Percentiles rank a stretch among this genome's conserved stretches.
Evolutionary conservation across 1,139 yeast species (phyloP).

Genomic region (Hyphopichia wangnamkhiaoensis): DNA sequence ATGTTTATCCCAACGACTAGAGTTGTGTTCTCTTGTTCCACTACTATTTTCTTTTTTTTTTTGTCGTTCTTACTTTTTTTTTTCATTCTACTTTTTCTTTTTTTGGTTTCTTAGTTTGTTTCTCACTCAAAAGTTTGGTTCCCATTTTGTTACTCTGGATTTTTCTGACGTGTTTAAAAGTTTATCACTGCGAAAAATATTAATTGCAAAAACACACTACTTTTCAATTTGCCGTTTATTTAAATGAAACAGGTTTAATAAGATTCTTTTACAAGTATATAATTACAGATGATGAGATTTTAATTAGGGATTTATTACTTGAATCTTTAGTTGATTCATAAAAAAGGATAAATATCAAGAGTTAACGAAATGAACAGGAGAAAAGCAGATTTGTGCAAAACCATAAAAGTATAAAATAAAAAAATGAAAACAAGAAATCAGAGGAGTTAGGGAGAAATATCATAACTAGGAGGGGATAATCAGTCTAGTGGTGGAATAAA

Average conservation of each 20-base stretch:
- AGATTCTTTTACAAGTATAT: no score
- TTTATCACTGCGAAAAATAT: background rate
- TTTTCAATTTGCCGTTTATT: background rate
- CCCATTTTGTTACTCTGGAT: no score
- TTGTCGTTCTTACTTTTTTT: no score
- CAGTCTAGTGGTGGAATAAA: conserved; percentile 83
- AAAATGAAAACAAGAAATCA: background rate
- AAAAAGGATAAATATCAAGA: background rate
- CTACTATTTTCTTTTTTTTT: no score
- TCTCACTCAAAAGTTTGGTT: background rate
- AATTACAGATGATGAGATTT: no score
- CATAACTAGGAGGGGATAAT: background rate
- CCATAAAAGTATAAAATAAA: background rate
- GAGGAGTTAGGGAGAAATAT: background rate
- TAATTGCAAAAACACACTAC: conserved; percentile 1
- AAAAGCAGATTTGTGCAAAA: background rate
- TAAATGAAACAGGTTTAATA: background rate
- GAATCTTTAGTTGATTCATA: no score
- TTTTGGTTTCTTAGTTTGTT: background rate
- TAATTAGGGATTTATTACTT: no score
- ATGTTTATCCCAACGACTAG: background rate
- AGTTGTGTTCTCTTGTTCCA: no score
- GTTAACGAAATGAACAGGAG: background rate
- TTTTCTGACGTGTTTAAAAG: conserved; percentile 3
- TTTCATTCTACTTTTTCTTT: background rate